Conservation (phyloP, 495 filamentous ascomycete genomes). For the Penicillium crystallinum region DNA sequence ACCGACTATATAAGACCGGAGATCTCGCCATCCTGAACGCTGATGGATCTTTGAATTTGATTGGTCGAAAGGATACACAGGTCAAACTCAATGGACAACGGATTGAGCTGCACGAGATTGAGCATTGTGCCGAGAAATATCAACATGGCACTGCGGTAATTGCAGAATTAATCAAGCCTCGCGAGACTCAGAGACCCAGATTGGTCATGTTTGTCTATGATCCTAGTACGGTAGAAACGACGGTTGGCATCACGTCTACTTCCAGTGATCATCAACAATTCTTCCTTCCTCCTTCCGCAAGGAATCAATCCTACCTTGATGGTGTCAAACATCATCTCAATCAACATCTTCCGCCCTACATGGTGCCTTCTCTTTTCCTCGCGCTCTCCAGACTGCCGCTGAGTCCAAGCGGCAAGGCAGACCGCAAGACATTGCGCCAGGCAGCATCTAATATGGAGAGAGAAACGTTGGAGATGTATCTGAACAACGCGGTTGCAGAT, state of each 20-base stretch:
- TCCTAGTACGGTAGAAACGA: neutral
- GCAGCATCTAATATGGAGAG: neutral
- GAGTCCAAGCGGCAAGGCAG: neutral
- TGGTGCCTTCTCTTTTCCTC: constrained; percentile 35
- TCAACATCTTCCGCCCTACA: constrained; percentile 29
- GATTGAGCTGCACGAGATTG: neutral
- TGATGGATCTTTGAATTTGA: constrained; percentile 41
- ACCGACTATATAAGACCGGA: constrained; percentile 46
- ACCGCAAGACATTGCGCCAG: neutral
- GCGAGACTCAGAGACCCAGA: neutral
- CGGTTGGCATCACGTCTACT: neutral
- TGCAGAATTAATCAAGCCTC: neutral
- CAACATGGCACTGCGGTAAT: neutral
- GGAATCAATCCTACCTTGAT: constrained; percentile 17
- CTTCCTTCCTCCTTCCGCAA: neutral
- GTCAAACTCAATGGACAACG: neutral
- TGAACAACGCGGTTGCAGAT: neutral
- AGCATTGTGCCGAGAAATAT: neutral
- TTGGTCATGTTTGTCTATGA: neutral
- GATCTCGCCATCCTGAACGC: constrained; percentile 44
- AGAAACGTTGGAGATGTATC: neutral
- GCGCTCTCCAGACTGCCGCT: constrained; percentile 13
- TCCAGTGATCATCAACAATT: neutral
- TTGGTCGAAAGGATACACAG: constrained; percentile 24
- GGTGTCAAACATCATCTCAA: constrained; percentile 16